Evolutionary conservation across 768 basidiomycete genomes (phyloP), one percentile per base, ranked within the genome.

Genomic region (Mycena metata): DNA sequence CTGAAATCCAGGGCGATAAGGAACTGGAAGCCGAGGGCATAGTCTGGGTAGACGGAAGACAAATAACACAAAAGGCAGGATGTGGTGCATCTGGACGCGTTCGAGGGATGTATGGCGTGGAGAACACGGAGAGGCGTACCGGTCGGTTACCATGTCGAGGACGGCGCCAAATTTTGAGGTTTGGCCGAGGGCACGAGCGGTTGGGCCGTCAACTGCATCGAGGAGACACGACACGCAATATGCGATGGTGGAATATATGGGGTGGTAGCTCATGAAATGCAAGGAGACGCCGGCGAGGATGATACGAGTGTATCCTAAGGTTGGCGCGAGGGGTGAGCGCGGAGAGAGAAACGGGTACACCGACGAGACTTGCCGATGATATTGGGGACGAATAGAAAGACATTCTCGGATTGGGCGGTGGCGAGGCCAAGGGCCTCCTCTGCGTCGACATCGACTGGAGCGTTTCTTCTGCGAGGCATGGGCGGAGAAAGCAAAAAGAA

Each of bases 111-210:
- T 52, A 52, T 45, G 35, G 35, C n/a, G 47, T 33, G n/a, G 51
- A 50, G 39, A 65, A 39, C 35, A 60, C n/a, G 16, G 12, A 49
- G 21, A 68, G 67, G 41, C 90, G 71, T 71, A 97, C 96, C 97
- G 84, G 79, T 99, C 98, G 8, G 98, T 99, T 46, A 99, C 97
- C 98, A 99, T 99, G 80, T 99, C 98, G 74, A 99, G 82, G 49
- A 99, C 97, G 4, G 96, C 96, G 24, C 98, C 98, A 80, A 99
- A 98, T 82, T 97, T 96, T 61, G 94, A 96, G 7, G 95, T 92
- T 81, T 99, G 96, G 13, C 90, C 90, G 46, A 98, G 83, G 0
- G 90, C 89, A 51, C 98, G 86, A 15, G 98, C 98, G 11, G 93
- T 96, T 76, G 92, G 91, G 3, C 98, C 98, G 71, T 99, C 98